Percentiles rank a stretch among this genome's conserved stretches.
phyloP scores from a whole-genome alignment of 345 rosid species.

The Aquilaria yunnanensis region DNA sequence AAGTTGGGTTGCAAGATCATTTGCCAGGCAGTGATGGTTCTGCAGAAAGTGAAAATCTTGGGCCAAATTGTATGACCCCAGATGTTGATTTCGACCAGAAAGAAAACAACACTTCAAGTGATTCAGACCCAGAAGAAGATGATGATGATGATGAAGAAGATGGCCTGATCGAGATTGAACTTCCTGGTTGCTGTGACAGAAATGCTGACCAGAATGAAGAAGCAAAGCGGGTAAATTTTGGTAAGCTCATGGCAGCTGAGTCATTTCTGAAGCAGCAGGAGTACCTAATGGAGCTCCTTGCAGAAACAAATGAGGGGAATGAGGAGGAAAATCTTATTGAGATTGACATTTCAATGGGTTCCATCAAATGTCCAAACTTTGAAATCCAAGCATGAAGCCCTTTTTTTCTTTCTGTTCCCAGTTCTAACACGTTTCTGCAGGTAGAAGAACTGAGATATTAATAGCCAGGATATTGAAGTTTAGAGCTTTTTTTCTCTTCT shows the following conservation, averaged over 20 bases:
- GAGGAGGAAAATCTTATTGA: slow-evolving; percentile 78
- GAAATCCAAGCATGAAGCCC: slow-evolving; percentile 19
- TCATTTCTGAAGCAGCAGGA: slow-evolving; percentile 26
- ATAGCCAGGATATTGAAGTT: background rate
- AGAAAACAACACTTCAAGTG: slow-evolving; percentile 19
- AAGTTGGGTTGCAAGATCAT: slow-evolving; percentile 21
- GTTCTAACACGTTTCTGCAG: background rate
- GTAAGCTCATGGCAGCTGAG: slow-evolving; percentile 21
- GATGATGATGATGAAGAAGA: slow-evolving; percentile 57
- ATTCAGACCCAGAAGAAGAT: slow-evolving; percentile 23
- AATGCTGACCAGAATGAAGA: slow-evolving; percentile 16
- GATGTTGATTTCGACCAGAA: slow-evolving; percentile 10
- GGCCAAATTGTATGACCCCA: slow-evolving; percentile 23
- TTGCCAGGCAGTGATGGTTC: slow-evolving; percentile 24
- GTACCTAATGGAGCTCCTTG: slow-evolving; percentile 35
- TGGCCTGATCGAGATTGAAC: slow-evolving; percentile 59
- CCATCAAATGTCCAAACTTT: slow-evolving; percentile 44
- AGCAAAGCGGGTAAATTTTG: slow-evolving; percentile 15
- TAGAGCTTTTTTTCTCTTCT: background rate
- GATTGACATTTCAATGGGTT: slow-evolving; percentile 71
- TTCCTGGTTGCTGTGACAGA: slow-evolving; percentile 25
- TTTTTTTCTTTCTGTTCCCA: background rate
- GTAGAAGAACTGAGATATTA: slow-evolving; percentile 1
- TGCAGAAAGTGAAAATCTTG: slow-evolving; percentile 17
- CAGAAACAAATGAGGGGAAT: slow-evolving; percentile 41